phyloP scores from a whole-genome alignment of 441 rosid genomes.

The Populus hybrid region DNA sequence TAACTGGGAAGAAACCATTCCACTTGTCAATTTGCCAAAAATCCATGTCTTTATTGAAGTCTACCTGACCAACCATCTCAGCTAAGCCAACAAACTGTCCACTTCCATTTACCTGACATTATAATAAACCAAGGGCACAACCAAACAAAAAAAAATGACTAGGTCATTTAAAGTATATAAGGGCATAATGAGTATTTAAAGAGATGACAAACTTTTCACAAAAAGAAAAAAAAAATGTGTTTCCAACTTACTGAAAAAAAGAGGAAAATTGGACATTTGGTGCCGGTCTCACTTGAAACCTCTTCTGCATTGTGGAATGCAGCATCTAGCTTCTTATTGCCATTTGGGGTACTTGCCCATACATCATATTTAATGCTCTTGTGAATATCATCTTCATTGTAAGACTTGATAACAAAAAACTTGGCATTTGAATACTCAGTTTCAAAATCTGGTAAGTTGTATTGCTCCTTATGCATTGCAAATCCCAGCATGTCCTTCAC shows the following conservation, averaged over 20 bases:
- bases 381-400: slow-evolving; percentile 96
- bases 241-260: slow-evolving; percentile 73
- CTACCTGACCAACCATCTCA: slow-evolving; percentile 89
- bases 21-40: slow-evolving; percentile 99
- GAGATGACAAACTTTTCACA: not conserved
- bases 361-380: slow-evolving; percentile 89
- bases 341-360: slow-evolving; percentile 97
- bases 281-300: slow-evolving; percentile 44
- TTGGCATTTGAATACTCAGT: slow-evolving; percentile 60
- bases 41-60: slow-evolving; percentile 73
- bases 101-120: slow-evolving; percentile 75
- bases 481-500: slow-evolving; percentile 35
- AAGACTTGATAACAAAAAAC: slow-evolving; percentile 88
- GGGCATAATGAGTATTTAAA: not conserved
- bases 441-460: slow-evolving; percentile 72
- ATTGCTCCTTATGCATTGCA: slow-evolving; percentile 42
- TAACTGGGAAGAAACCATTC: slow-evolving; percentile 92
- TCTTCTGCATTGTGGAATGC: slow-evolving; percentile 73
- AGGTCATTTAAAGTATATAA: not conserved
- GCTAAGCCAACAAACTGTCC: slow-evolving; percentile 96
- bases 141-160: not conserved
- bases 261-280: slow-evolving; percentile 76
- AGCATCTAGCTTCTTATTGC: slow-evolving; percentile 94
- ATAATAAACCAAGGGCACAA: not conserved
- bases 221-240: not conserved